These are phyloP conservation scores for Wickerhamiella qilinensis DNA, from an alignment of 805 yeast species.

Conservation along the genomic window DNA sequence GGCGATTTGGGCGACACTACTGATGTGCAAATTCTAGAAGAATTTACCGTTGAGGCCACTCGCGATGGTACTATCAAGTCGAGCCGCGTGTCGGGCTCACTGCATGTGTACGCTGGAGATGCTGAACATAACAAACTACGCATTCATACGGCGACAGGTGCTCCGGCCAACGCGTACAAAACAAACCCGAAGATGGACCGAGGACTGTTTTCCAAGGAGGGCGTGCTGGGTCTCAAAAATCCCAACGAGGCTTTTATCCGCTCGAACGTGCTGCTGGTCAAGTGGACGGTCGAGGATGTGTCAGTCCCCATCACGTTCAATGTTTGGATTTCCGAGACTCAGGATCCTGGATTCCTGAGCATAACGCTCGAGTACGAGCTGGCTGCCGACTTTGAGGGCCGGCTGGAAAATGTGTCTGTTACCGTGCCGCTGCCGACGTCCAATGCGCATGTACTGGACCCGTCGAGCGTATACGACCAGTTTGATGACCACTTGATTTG, in stretches of 20 bases:
- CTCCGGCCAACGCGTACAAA: conserved; percentile 53
- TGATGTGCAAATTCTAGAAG: conserved; percentile 60
- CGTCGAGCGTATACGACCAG: conserved; percentile 23
- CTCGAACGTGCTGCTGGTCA: conserved; percentile 77
- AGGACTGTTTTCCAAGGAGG: conserved; percentile 38
- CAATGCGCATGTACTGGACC: conserved; percentile 33
- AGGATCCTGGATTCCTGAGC: conserved; percentile 40
- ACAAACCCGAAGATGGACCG: conserved; percentile 96
- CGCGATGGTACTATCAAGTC: conserved; percentile 53
- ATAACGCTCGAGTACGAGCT: conserved; percentile 85
- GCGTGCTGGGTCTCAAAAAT: conserved; percentile 61
- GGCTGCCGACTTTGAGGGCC: conserved; percentile 29
- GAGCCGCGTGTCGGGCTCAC: conserved; percentile 78
- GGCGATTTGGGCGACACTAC: conserved; percentile 21
- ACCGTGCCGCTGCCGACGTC: conserved; percentile 53
- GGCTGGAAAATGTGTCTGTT: conserved; percentile 37
- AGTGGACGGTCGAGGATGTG: conserved; percentile 64
- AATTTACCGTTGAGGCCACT: conserved; percentile 55
- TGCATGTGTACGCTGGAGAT: conserved; percentile 74
- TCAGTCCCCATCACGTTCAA: conserved; percentile 57
- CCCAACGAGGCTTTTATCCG: conserved; percentile 70
- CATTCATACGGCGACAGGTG: conserved; percentile 37
- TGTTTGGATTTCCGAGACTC: conserved; percentile 60
- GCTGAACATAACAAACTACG: conserved; percentile 51
- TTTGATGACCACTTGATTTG: conserved; percentile 63